phyloP scores from a whole-genome alignment of 1,284 basidiomycete species.

The Flammula alnicola region DNA sequence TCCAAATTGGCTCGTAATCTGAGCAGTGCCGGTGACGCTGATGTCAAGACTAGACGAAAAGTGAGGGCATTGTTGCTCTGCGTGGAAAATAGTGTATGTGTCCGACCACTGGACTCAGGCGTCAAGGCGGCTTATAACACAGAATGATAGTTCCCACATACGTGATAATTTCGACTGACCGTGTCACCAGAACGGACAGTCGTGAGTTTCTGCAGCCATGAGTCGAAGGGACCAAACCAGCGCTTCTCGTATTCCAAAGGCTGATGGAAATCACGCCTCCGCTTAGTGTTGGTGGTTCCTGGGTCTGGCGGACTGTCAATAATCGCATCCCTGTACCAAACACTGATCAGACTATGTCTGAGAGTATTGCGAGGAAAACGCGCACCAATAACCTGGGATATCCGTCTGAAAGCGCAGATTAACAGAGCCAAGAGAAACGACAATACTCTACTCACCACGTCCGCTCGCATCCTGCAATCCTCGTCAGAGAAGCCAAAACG shows the following conservation, averaged over 20 bases:
- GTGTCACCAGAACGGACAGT: constrained; percentile 17
- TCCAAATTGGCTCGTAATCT: constrained; percentile 24
- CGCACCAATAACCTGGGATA: constrained; percentile 26
- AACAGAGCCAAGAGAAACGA: background rate
- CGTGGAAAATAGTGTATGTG: constrained; percentile 27
- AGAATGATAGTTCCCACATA: too few relatives aligned
- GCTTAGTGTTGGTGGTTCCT: constrained; percentile 11
- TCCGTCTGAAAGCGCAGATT: constrained; percentile 17
- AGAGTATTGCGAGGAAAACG: background rate
- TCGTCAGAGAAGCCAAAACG: constrained; percentile 3
- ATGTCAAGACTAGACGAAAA: constrained; percentile 18
- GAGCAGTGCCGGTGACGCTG: constrained; percentile 16
- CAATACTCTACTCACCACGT: constrained; percentile 19
- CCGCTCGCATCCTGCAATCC: constrained; percentile 23
- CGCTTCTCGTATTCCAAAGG: constrained; percentile 23
- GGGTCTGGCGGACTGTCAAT: constrained; percentile 24
- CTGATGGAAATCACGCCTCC: constrained; percentile 25
- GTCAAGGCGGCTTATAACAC: too few relatives aligned
- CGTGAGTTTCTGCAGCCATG: constrained; percentile 26
- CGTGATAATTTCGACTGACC: constrained; percentile 15
- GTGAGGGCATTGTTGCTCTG: constrained; percentile 19
- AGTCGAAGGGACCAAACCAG: constrained; percentile 27
- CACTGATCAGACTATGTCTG: background rate
- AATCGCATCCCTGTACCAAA: constrained; percentile 15
- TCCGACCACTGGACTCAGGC: constrained; percentile 26